A percentile compares a stretch with the other conserved stretches of the same genome.
These are phyloP conservation scores for Colletotrichum sp. DNA, from an alignment of 2,329 filamentous ascomycete genomes.

Conservation along the genomic window DNA sequence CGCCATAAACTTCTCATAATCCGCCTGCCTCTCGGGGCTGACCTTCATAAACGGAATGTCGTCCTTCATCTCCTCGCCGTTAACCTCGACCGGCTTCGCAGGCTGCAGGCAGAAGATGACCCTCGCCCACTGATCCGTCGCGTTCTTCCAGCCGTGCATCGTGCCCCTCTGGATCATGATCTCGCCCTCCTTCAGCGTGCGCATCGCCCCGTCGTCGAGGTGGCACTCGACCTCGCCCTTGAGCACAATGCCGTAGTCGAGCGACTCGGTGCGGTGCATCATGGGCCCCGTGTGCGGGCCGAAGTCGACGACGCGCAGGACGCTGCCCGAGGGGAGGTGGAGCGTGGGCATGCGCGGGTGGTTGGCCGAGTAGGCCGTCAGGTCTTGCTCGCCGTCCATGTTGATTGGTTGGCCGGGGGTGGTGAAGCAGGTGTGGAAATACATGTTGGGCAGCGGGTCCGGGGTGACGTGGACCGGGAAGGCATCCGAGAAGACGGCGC, in stretches of 20 bases:
- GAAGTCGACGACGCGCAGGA: constrained; percentile 23
- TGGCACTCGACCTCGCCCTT: constrained; percentile 50
- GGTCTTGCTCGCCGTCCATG: constrained; percentile 16
- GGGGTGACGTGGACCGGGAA: constrained; percentile 21
- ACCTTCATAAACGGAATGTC: constrained; percentile 15
- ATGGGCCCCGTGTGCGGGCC: constrained; percentile 15
- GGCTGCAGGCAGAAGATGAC: constrained; percentile 30
- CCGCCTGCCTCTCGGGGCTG: constrained; percentile 13
- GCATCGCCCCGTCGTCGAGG: constrained; percentile 46
- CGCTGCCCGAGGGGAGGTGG: constrained; percentile 14
- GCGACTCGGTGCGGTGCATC: constrained; percentile 50
- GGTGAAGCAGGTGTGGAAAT: constrained; percentile 27
- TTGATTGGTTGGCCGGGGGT: constrained; percentile 18
- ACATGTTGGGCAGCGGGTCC: constrained; percentile 16
- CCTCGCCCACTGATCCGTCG: constrained; percentile 18
- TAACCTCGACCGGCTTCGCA: constrained; percentile 38
- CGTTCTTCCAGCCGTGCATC: constrained; percentile 37
- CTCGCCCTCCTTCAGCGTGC: constrained; percentile 45
- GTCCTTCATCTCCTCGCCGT: constrained; percentile 14
- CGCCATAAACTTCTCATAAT: constrained; percentile 13
- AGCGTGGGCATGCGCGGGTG: constrained; percentile 18
- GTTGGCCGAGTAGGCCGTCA: constrained; percentile 12
- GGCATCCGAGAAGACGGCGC: constrained; percentile 27
- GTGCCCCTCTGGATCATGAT: constrained; percentile 51
- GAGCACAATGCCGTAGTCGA: constrained; percentile 52